These are phyloP conservation scores for Dryas octopetala DNA, from an alignment of 306 rosid genomes.

Conservation along the genomic window DNA sequence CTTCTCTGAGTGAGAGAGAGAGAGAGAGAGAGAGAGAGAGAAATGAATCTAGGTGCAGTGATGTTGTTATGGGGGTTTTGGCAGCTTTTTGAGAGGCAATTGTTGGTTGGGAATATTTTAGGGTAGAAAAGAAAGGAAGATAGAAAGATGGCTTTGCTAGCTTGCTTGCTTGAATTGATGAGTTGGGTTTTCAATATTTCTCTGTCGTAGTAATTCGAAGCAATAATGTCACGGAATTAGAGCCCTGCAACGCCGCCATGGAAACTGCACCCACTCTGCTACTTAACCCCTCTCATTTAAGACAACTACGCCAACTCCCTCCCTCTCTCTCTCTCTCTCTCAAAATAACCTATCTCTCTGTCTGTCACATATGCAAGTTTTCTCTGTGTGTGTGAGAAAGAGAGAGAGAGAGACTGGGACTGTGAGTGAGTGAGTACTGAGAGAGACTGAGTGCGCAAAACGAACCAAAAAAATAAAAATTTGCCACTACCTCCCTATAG, in stretches of 20 bases:
- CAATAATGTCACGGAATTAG: conserved; percentile 86
- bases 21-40: neutral
- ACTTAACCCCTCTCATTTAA: conserved; percentile 27
- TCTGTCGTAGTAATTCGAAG: conserved; percentile 40
- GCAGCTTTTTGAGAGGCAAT: conserved; percentile 50
- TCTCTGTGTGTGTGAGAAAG: neutral
- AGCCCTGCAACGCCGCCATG: conserved; percentile 99
- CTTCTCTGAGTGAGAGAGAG: neutral
- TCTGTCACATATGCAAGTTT: conserved; percentile 9
- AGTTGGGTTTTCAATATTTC: conserved; percentile 15
- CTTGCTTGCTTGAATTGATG: conserved; percentile 1
- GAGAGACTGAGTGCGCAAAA: neutral
- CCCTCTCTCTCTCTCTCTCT: conserved; percentile 22
- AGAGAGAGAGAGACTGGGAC: conserved; percentile 7
- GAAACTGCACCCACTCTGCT: conserved; percentile 67
- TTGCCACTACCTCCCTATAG: conserved; percentile 55
- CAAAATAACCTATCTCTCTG: conserved; percentile 19
- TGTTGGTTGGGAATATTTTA: conserved; percentile 11
- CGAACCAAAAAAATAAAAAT: conserved; percentile 45
- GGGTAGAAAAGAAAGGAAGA: neutral
- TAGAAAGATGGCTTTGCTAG: neutral
- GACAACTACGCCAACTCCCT: conserved; percentile 11
- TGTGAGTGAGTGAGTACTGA: neutral
- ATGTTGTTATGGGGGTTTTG: conserved; percentile 41
- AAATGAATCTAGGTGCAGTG: conserved; percentile 20